Evolutionary conservation across 441 rosid genomes (phyloP).

Genomic region (Syzygium malaccense): DNA sequence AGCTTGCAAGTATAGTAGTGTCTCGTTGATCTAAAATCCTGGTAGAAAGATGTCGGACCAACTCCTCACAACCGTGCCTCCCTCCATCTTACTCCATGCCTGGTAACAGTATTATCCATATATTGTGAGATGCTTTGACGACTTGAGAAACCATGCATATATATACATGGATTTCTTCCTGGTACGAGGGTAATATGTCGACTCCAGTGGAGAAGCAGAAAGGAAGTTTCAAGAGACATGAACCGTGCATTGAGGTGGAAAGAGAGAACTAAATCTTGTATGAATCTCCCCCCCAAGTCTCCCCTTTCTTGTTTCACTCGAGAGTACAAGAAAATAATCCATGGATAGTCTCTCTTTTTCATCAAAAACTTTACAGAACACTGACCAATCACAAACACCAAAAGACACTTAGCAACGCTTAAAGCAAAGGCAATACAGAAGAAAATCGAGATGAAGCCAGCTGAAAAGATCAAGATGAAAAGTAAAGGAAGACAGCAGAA

Average conservation of each 20-base stretch:
- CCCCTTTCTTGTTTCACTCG: neutral
- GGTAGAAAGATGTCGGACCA: neutral
- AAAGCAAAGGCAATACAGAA: neutral
- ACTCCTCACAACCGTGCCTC: neutral
- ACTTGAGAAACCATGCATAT: neutral
- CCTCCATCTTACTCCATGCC: neutral
- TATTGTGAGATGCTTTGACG: neutral
- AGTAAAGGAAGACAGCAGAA: neutral
- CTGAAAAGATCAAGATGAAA: neutral
- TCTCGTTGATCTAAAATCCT: neutral
- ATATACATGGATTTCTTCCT: neutral
- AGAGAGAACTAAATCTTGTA: neutral
- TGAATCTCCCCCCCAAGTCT: neutral
- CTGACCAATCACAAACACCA: neutral
- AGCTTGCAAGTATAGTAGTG: neutral
- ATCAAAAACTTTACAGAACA: neutral
- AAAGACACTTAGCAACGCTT: neutral
- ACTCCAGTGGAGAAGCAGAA: neutral
- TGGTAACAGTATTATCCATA: neutral
- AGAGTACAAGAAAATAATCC: neutral
- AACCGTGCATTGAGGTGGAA: neutral
- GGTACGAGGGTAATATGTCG: neutral
- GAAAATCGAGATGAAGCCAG: neutral
- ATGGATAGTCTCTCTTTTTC: neutral
- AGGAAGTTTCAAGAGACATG: neutral